Conservation (phyloP, 345 rosid genomes). For the Populus tremula region DNA sequence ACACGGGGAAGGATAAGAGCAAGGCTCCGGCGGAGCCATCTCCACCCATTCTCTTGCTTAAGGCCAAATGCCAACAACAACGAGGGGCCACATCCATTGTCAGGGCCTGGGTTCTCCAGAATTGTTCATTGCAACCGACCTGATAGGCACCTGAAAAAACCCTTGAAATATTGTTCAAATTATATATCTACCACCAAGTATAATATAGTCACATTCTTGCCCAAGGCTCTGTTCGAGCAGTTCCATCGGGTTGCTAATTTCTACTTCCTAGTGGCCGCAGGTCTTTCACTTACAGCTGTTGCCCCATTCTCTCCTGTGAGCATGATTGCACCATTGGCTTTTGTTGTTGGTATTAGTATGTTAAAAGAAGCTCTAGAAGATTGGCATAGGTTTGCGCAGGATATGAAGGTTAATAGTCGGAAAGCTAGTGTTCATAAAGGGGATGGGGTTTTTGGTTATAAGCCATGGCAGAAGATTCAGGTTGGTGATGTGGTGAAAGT, state of each 20-base stretch:
- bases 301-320: slow-evolving; percentile 84
- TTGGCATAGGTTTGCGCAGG: slow-evolving; percentile 94
- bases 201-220: slow-evolving; percentile 67
- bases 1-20: slow-evolving; percentile 75
- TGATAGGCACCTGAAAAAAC: slow-evolving; percentile 61
- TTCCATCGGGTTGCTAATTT: slow-evolving; percentile 90
- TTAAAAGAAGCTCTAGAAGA: slow-evolving; percentile 92
- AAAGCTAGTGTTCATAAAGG: slow-evolving; percentile 57
- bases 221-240: slow-evolving; percentile 88
- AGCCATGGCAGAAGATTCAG: slow-evolving; percentile 63
- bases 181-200: slow-evolving; percentile 85
- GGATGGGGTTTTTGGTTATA: slow-evolving; percentile 55
- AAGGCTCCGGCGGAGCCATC: slow-evolving; percentile 69
- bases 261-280: slow-evolving; percentile 82
- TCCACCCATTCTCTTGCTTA: slow-evolving; percentile 78
- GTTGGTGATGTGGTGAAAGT: slow-evolving; percentile 89
- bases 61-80: slow-evolving; percentile 46
- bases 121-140: slow-evolving; percentile 84
- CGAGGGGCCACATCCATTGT: slow-evolving; percentile 49
- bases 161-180: slow-evolving; percentile 71
- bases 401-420: slow-evolving; percentile 71
- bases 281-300: slow-evolving; percentile 68
- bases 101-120: slow-evolving; percentile 69
- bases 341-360: slow-evolving; percentile 95
- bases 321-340: slow-evolving; percentile 83